Evolutionary conservation across 805 yeast species (phyloP).

Genomic region (Blastobotrys parvus): DNA sequence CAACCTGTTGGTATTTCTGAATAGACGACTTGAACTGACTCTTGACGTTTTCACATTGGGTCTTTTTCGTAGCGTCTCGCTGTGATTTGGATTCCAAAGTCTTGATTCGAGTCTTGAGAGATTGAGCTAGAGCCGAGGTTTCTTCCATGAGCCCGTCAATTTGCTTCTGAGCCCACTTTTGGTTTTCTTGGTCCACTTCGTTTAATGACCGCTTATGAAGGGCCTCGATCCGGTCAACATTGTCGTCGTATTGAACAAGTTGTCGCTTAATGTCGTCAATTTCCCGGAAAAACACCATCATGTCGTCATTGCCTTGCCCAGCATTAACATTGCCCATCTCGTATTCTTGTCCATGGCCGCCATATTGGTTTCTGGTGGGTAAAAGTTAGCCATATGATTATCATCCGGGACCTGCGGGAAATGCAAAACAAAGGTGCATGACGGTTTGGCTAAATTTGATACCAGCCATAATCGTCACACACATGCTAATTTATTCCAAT

Average conservation of each 20-base stretch:
- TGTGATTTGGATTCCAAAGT: conserved; percentile 49
- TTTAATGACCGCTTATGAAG: conserved; percentile 63
- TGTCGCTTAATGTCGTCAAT: conserved; percentile 61
- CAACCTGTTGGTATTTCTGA: conserved; percentile 78
- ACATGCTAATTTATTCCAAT: too few relatives aligned
- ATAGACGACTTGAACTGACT: conserved; percentile 77
- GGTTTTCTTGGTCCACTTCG: conserved; percentile 60
- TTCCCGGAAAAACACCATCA: conserved; percentile 59
- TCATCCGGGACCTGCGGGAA: too few relatives aligned
- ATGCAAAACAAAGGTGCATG: too few relatives aligned
- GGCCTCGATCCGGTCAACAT: conserved; percentile 60
- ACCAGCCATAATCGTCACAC: too few relatives aligned
- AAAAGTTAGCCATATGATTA: too few relatives aligned
- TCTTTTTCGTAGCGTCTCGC: conserved; percentile 67
- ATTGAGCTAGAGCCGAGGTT: conserved; percentile 67
- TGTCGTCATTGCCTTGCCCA: conserved; percentile 34
- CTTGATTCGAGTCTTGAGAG: conserved; percentile 69
- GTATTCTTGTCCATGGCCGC: conserved; percentile 8
- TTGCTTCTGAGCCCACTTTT: conserved; percentile 60
- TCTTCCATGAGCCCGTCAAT: conserved; percentile 71
- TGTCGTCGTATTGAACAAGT: conserved; percentile 60
- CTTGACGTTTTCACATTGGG: conserved; percentile 85
- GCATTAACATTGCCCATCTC: conserved; percentile 14
- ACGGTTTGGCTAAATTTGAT: too few relatives aligned
- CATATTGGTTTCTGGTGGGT: too few relatives aligned